A percentile compares a stretch with the other conserved stretches of the same genome.
Conservation (phyloP, 148 eudicot species). For the Nepenthes mirabilis region DNA sequence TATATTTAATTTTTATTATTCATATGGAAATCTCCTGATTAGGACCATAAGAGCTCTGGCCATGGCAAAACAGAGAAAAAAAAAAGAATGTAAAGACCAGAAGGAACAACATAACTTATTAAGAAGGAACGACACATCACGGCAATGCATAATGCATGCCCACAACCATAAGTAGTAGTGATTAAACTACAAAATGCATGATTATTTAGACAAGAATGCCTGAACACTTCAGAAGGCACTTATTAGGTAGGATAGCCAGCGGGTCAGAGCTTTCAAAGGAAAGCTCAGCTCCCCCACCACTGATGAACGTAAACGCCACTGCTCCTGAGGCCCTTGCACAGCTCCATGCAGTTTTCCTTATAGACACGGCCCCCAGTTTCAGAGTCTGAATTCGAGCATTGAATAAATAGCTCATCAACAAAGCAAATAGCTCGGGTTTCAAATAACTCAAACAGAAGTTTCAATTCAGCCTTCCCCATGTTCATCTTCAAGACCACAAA, state of each 20-base stretch:
- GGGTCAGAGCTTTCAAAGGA: neutral
- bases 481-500: conserved; percentile 74
- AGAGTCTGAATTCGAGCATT: conserved; percentile 31
- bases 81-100: too few species aligned
- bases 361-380: conserved; percentile 13
- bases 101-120: neutral
- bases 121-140: neutral
- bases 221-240: too few species aligned
- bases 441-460: conserved; percentile 48
- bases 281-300: conserved; percentile 43
- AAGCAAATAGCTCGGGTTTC: conserved; percentile 56
- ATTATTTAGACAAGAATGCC: too few species aligned
- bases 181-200: too few species aligned
- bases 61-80: too few species aligned
- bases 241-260: too few species aligned
- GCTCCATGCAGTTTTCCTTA: conserved; percentile 30
- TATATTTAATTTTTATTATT: too few species aligned
- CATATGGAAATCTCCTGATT: too few species aligned
- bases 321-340: conserved; percentile 43
- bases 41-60: too few species aligned
- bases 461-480: conserved; percentile 36
- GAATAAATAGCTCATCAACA: conserved; percentile 73
- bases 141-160: neutral
- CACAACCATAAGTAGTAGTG: too few species aligned
- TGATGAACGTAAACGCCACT: conserved; percentile 70